Conservation (phyloP, 805 yeast species). For the Limtongia smithiae region DNA sequence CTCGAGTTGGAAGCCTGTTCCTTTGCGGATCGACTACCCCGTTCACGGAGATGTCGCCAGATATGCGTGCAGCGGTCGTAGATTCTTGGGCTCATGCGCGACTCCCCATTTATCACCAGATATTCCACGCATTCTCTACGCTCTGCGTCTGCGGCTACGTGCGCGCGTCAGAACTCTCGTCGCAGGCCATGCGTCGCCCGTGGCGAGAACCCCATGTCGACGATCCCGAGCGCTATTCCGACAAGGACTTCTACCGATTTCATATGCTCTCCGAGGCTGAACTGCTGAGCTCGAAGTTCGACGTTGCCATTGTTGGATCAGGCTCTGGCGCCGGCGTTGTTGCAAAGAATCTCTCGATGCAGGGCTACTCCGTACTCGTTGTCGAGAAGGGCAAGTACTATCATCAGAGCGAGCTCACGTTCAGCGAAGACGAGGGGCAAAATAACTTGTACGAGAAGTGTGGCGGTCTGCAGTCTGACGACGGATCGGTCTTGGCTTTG, state of each 20-base stretch:
- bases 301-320: conserved; percentile 49
- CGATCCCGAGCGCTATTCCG: conserved; percentile 35
- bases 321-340: conserved; percentile 55
- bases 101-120: conserved; percentile 38
- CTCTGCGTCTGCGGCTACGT: conserved; percentile 36
- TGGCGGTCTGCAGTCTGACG: conserved; percentile 41
- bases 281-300: conserved; percentile 39
- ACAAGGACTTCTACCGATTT: conserved; percentile 36
- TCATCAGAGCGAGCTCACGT: conserved; percentile 38
- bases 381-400: conserved; percentile 51
- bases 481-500: conserved; percentile 40
- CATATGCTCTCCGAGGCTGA: conserved; percentile 35
- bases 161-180: conserved; percentile 38
- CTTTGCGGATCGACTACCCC: conserved; percentile 9
- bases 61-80: conserved; percentile 40
- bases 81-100: conserved; percentile 45
- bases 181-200: conserved; percentile 43
- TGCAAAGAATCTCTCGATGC: conserved; percentile 45
- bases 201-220: conserved; percentile 32
- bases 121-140: conserved; percentile 38
- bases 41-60: conserved; percentile 35
- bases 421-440: conserved; percentile 42
- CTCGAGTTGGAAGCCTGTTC: conserved; percentile 1
- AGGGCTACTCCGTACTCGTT: conserved; percentile 46
- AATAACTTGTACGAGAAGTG: conserved; percentile 41